These are phyloP conservation scores for Metschnikowia amazonensis DNA, from an alignment of 805 yeast genomes.

Conservation along the genomic window DNA sequence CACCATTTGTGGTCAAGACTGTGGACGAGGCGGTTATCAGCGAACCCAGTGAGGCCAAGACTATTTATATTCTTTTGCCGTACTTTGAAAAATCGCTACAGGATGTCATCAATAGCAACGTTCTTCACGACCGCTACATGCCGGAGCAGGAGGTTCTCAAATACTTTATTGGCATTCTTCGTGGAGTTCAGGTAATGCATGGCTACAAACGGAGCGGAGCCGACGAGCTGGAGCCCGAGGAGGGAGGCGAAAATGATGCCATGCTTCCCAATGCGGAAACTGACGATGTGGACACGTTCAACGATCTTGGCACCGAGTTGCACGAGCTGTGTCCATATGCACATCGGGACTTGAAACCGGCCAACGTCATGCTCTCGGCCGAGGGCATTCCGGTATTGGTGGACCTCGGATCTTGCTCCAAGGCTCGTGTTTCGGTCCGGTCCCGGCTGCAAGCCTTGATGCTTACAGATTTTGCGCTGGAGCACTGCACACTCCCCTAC, in stretches of 20 bases:
- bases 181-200: conserved; percentile 78
- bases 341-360: conserved; percentile 86
- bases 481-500: conserved; percentile 81
- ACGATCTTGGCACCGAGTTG: conserved; percentile 40
- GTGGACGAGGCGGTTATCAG: conserved; percentile 69
- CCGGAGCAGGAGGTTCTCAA: conserved; percentile 62
- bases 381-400: conserved; percentile 75
- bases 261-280: conserved; percentile 30
- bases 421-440: conserved; percentile 52
- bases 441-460: conserved; percentile 69
- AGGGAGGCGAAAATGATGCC: conserved; percentile 14
- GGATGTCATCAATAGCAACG: conserved; percentile 66
- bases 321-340: conserved; percentile 66
- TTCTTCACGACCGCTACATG: conserved; percentile 50
- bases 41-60: conserved; percentile 75
- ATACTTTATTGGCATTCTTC: conserved; percentile 63
- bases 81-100: conserved; percentile 71
- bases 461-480: conserved; percentile 76
- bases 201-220: conserved; percentile 39
- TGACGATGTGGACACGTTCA: conserved; percentile 18
- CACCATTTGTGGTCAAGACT: conserved; percentile 64
- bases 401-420: conserved; percentile 78
- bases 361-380: conserved; percentile 74
- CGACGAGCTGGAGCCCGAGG: conserved; percentile 12
- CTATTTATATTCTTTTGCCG: conserved; percentile 77